These are phyloP conservation scores for Phoma herbarum DNA, from an alignment of 2,329 filamentous ascomycete species.

Conservation along the genomic window DNA sequence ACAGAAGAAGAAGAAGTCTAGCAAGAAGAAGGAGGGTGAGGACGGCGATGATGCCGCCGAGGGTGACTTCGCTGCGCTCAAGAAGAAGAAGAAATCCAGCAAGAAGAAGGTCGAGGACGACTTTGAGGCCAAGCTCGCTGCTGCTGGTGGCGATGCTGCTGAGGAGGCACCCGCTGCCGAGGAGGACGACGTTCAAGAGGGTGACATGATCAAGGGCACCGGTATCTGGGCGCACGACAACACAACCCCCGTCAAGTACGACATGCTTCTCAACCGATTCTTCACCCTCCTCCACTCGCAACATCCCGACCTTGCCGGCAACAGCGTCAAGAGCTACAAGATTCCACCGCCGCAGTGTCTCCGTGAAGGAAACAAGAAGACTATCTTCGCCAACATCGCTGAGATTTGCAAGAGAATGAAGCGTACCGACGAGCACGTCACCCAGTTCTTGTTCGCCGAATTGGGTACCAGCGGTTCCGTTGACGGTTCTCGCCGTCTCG, in stretches of 20 bases:
- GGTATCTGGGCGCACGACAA: constrained; percentile 90
- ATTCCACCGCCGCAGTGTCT: constrained; percentile 98
- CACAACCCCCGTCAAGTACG: constrained; percentile 81
- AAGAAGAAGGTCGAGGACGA: constrained; percentile 68
- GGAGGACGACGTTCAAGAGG: constrained; percentile 65
- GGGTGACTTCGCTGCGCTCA: constrained; percentile 70
- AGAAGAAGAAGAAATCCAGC: constrained; percentile 87
- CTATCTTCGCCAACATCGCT: constrained; percentile 98
- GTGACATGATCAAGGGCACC: constrained; percentile 86
- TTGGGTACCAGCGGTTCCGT: constrained; percentile 97
- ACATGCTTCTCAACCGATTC: constrained; percentile 86
- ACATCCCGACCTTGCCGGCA: constrained; percentile 93
- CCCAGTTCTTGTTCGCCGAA: constrained; percentile 95
- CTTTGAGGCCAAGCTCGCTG: constrained; percentile 72
- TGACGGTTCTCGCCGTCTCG: constrained; percentile 85
- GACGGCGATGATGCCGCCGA: constrained; percentile 60
- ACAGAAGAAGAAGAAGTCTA: constrained; percentile 69
- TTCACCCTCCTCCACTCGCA: constrained; percentile 93
- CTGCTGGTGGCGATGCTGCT: constrained; percentile 62
- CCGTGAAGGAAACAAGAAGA: constrained; percentile 98
- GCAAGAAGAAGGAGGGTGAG: constrained; percentile 66
- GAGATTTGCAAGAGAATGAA: constrained; percentile 99
- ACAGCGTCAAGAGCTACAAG: constrained; percentile 95
- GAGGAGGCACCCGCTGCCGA: constrained; percentile 61
- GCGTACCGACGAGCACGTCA: constrained; percentile 96